Base-by-base conservation (phyloP, 129 eudicot genomes). In the Ambrosia trifida region DNA sequence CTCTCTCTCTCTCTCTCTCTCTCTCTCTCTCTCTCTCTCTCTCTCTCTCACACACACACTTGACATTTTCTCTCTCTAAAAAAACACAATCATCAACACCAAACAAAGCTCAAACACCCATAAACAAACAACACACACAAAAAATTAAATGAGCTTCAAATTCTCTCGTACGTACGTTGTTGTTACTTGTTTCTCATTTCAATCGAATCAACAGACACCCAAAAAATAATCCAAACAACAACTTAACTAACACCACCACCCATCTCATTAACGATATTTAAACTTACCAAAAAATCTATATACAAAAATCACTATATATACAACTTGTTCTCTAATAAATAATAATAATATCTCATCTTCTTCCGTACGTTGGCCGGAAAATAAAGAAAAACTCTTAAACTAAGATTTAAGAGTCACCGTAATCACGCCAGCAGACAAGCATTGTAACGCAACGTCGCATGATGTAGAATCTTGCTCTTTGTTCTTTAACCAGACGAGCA, bases 381-480 rank as follows among this genome's bases (percentile, higher is more conserved):
- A 58, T 33, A 17, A n/a, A 8, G 47, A 18, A 53, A 68, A 62
- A n/a, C 11, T 38, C 59, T 57, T 62, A 11, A 2, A 5, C 8
- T 20, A 13, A 4, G 30, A 35, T 44, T 80, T 77, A 89, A 49
- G 88, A 87, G 69, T 90, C 96, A 14, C 72, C 70, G 68, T 84
- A 85, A 19, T 90, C 96, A 17, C 94, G 84, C 93, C 93, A 90
- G 24, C 96, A 90, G 47, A 87, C 41, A 47, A 90, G 88, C 96
- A 90, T 90, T 13, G 88, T 83, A 47, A 90, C 94, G 41, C 96
- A 90, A 8, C 94, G 85, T 31, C 91, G 68, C 85, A 90, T 79
- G 84, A 90, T 86, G 75, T 90, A 90, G 67, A 87, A 90, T 56
- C 94, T 83, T 14, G 96, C 94, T 66, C 96, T 81, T 50, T 90